These are phyloP conservation scores for Colletotrichum aenigma DNA, from an alignment of 2,329 filamentous ascomycete genomes.

Conservation along the genomic window DNA sequence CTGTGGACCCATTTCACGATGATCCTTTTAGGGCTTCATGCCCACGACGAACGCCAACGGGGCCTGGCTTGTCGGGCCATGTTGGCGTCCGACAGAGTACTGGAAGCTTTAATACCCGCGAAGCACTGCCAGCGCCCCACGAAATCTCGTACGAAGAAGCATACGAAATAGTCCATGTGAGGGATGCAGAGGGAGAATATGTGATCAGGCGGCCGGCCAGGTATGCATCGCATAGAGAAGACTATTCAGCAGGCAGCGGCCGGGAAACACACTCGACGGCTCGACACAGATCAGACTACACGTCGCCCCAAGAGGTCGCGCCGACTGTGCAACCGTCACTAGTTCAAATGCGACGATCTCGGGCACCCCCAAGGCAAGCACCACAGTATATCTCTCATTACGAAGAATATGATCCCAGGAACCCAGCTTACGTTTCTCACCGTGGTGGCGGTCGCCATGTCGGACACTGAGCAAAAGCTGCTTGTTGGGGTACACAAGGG, in stretches of 20 bases:
- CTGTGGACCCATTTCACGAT: not conserved
- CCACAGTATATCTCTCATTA: constrained; percentile 12
- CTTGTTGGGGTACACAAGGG: not conserved
- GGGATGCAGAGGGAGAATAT: constrained; percentile 49
- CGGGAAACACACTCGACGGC: not conserved
- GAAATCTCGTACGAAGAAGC: constrained; percentile 37
- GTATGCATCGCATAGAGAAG: constrained; percentile 26
- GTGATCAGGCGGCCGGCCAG: constrained; percentile 46
- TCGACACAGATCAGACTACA: not conserved
- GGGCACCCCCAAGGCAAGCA: not conserved
- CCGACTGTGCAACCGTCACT: not conserved
- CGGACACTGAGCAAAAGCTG: not conserved
- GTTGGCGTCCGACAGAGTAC: not conserved
- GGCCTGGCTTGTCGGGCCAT: not conserved
- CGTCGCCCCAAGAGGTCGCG: not conserved
- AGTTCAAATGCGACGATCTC: not conserved
- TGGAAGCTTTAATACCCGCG: not conserved
- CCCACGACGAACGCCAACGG: not conserved
- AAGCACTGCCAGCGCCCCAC: not conserved
- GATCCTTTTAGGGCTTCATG: not conserved
- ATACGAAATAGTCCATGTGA: constrained; percentile 51
- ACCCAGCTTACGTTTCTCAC: constrained; percentile 29
- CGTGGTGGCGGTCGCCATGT: not conserved
- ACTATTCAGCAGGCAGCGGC: not conserved
- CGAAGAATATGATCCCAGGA: constrained; percentile 51